Evolutionary conservation across 768 basidiomycete genomes (phyloP), one percentile per base, ranked within the genome.

Genomic region (Fistulinella prunicolor): DNA sequence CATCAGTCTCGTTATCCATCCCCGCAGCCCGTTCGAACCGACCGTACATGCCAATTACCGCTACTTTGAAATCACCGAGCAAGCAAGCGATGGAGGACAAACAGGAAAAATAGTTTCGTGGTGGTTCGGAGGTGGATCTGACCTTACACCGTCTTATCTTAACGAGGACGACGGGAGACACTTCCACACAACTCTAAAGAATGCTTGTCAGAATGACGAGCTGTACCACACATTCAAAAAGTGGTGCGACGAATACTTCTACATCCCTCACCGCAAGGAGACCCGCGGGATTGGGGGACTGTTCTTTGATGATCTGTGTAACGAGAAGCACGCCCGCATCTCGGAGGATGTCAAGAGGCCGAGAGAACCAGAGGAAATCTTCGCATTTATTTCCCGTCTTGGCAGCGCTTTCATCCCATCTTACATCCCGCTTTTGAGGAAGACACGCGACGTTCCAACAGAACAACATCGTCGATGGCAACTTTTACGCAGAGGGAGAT

Each of bases 231-330:
- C 75, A 2, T 92, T 94, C 79, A 98, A 98, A 66, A 79, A 80
- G 55, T 97, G 94, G 92, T 97, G 95, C 71, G 96, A 98, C 69
- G 86, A 94, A 65, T 99, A 99, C 72, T 99, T 99, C 68, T 86
- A 77, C 67, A 87, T 97, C 61, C 78, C 89, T 16, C 96, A 98
- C 66, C 82, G 96, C 10, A 63, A 70, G 24, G 96, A 98, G 71
- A 70, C 82, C 2, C 81, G 96, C 37, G 96, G 96, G 4, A 70
- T 99, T 41, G 96, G 96, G 26, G 96, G 96, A 1, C 73, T 99
- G 46, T 98, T 98, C 75, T 95, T 97, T 62, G 96, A 98, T 65
- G 96, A 99, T 64, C 80, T 98, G 47, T 82, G 77, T 56, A 76
- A 74, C 42, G 78, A 78, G 28, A 67, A 72, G 3, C 90, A 93